These are phyloP conservation scores for Umbelopsis sp. DNA, from an alignment of 371 early-diverging fungal species.

Conservation along the genomic window DNA sequence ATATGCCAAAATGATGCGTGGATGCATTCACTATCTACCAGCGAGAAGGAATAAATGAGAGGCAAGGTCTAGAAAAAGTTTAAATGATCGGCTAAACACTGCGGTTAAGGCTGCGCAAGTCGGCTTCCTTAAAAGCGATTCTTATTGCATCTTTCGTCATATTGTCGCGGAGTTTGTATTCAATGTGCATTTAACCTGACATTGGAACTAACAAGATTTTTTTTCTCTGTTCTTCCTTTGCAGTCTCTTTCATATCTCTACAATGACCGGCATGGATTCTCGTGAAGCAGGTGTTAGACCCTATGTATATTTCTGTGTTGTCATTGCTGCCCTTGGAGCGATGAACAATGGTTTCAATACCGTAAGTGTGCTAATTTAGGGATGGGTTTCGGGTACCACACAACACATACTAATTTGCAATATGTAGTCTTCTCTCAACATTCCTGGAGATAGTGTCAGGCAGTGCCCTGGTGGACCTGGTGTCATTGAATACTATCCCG, in stretches of 20 bases:
- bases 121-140: conserved; percentile 6
- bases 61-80: no score
- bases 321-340: conserved; percentile 28
- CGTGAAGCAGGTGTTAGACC: conserved; percentile 21
- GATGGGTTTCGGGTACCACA: no score
- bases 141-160: conserved; percentile 20
- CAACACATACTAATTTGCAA: not conserved
- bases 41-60: no score
- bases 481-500: conserved; percentile 19
- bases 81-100: no score
- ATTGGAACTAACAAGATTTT: not conserved
- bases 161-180: conserved; percentile 3
- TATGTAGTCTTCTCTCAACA: conserved; percentile 25
- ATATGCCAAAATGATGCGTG: no score
- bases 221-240: conserved; percentile 10
- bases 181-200: conserved; percentile 13
- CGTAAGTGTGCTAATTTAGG: not conserved
- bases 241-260: conserved; percentile 1
- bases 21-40: no score
- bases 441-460: conserved; percentile 24
- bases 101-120: no score
- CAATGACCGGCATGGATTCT: conserved; percentile 22
- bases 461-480: conserved; percentile 20
- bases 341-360: conserved; percentile 33
- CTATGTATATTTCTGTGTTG: conserved; percentile 28